Evolutionary conservation across 345 rosid genomes (phyloP).

Genomic region (Camelina neglecta): DNA sequence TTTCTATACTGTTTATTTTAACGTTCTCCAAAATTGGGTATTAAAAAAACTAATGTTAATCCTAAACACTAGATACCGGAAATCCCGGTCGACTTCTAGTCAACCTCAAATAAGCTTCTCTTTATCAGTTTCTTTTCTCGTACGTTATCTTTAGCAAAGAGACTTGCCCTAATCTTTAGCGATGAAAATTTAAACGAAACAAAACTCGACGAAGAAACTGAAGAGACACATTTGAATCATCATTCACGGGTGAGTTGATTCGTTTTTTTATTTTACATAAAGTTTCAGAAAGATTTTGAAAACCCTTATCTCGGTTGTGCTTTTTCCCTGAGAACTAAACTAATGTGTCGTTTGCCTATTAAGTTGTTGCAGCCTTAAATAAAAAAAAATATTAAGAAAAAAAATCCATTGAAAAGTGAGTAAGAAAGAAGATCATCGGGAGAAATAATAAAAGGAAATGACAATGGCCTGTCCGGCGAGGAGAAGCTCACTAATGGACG

Average conservation of each 20-base stretch:
- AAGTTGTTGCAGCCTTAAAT: neutral
- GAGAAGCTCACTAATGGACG: conserved; percentile 61
- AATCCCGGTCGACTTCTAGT: conserved; percentile 31
- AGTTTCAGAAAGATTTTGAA: no score
- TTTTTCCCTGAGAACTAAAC: neutral
- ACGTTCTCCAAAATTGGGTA: conserved; percentile 26
- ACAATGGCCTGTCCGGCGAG: conserved; percentile 27
- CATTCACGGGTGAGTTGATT: conserved; percentile 15
- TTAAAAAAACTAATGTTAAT: conserved; percentile 7
- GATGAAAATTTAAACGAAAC: neutral
- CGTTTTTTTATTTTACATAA: neutral
- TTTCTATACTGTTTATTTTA: neutral
- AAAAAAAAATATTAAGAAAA: neutral
- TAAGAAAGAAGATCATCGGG: neutral
- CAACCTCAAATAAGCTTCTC: conserved; percentile 12
- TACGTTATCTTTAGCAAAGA: conserved; percentile 33
- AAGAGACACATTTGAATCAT: neutral
- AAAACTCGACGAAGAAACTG: neutral
- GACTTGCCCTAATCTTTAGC: neutral
- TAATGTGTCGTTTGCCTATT: neutral
- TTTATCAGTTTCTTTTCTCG: conserved; percentile 11
- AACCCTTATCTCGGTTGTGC: neutral
- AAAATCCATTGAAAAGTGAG: conserved; percentile 5
- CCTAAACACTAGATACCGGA: conserved; percentile 20
- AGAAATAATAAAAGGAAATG: conserved; percentile 5